Evolutionary conservation across 2,329 filamentous ascomycete genomes (phyloP), one percentile per base, ranked within the genome.

Genomic region (Colletotrichum lini): DNA sequence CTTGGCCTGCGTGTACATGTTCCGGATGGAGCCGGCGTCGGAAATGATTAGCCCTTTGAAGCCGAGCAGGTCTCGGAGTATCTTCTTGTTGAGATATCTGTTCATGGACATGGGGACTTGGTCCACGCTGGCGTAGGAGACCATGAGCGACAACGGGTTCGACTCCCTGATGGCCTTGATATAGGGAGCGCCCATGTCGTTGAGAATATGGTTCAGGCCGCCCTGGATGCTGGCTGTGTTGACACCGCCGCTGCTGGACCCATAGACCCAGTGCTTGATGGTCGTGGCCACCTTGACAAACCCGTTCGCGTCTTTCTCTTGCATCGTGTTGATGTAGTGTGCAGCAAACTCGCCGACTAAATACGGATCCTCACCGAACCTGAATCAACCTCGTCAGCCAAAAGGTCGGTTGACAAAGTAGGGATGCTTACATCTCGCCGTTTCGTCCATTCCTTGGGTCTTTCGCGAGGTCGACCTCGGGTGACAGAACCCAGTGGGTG

Each of bases 201-300:
- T 81, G 66, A 80, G 77, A 23, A 81, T 76, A 42, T 80, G 75
- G 67, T 82, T 81, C 15, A 81, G 70, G 15, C 79, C 80, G 3
- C 77, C 78, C 3, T 76, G 74, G 68, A 79, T 78, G 58, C 77
- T 79, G 7, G 79, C 80, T 0, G 68, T 65, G 72, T 82, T 82
- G 57, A 82, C 76, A 26, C 80, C 79, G 49, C 79, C 80, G 26
- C 74, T 77, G 2, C 71, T 69, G 9, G 75, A 72, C n/a, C 80
- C 80, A 49, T 78, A 82, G 4, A 82, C 75, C 69, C 77, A 82
- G 65, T 81, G 80, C 73, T 82, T 82, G 67, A 81, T 77, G 2
- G 80, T 82, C 4, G 78, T 79, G 2, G 80, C 80, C 5, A 82
- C 76, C 58, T 79, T 80, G 62, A 80, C 61, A 64, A 76, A 80